These are phyloP conservation scores for Orobanche coerulescens DNA, from an alignment of 257 asterid species.

Conservation along the genomic window DNA sequence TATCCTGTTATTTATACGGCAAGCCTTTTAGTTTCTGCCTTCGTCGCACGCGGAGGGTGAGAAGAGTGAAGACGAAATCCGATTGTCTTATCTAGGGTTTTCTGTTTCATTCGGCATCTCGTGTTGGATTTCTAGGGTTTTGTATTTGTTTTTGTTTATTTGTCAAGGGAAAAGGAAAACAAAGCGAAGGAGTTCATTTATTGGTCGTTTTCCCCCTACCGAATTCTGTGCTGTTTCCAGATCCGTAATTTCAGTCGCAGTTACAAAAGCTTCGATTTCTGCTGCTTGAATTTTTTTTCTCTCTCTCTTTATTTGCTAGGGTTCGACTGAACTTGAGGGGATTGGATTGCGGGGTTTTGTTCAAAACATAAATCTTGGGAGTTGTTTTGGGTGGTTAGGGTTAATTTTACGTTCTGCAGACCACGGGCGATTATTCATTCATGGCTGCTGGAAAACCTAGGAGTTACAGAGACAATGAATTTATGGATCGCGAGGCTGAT, in stretches of 20 bases:
- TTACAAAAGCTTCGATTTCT: neutral
- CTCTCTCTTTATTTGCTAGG: neutral
- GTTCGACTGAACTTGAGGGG: slow-evolving; percentile 1
- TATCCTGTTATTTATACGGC: slow-evolving; percentile 16
- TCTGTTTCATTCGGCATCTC: slow-evolving; percentile 10
- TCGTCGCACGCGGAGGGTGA: slow-evolving; percentile 19
- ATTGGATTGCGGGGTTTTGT: slow-evolving; percentile 17
- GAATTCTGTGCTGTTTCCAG: slow-evolving; percentile 20
- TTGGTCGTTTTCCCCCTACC: neutral
- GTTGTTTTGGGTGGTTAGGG: slow-evolving; percentile 20
- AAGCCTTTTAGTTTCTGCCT: slow-evolving; percentile 14
- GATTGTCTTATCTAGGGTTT: slow-evolving; percentile 20
- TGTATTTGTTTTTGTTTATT: neutral
- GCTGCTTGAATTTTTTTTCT: neutral
- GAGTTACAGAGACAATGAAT: slow-evolving; percentile 57
- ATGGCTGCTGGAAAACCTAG: slow-evolving; percentile 83
- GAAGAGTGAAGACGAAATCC: neutral
- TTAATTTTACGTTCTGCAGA: slow-evolving; percentile 3
- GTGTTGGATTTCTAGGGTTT: slow-evolving; percentile 11
- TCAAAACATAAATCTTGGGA: slow-evolving; percentile 7
- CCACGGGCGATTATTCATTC: slow-evolving; percentile 14
- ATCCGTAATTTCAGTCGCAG: slow-evolving; percentile 19
- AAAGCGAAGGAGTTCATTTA: neutral
- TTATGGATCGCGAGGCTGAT: slow-evolving; percentile 49
- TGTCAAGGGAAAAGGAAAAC: neutral